Evolutionary conservation across 148 eudicot species (phyloP).

Genomic region (Mesembryanthemum crystallinum): DNA sequence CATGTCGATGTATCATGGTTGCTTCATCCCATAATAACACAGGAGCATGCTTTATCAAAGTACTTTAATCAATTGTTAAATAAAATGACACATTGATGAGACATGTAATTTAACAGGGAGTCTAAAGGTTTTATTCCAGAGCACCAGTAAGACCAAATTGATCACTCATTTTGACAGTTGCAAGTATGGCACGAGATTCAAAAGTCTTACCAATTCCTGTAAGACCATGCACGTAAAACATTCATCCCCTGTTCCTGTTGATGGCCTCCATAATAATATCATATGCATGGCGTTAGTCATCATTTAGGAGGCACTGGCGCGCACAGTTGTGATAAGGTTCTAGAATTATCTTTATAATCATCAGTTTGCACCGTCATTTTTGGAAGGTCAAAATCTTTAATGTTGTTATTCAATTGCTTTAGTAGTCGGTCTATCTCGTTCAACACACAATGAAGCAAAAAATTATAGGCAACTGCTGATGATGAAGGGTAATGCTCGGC

Average conservation of each 20-base stretch:
- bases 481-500: background rate
- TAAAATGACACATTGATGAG: background rate
- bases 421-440: background rate
- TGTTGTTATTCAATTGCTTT: background rate
- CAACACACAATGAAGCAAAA: background rate
- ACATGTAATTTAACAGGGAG: background rate
- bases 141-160: conserved; percentile 1
- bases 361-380: background rate
- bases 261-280: too few relatives aligned
- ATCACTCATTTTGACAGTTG: background rate
- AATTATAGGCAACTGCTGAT: too few relatives aligned
- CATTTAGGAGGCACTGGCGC: background rate
- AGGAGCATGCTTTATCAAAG: background rate
- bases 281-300: too few relatives aligned
- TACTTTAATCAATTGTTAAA: background rate
- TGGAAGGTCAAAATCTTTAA: background rate
- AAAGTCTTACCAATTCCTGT: too few relatives aligned
- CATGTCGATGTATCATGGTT: background rate
- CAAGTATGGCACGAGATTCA: background rate
- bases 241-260: too few relatives aligned
- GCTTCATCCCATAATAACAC: conserved; percentile 15
- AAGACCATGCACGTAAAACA: too few relatives aligned
- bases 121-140: background rate
- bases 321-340: background rate
- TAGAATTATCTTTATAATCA: background rate